phyloP scores from a whole-genome alignment of 169 alveolate genomes.

The Eimeria nieschulzi region DNA sequence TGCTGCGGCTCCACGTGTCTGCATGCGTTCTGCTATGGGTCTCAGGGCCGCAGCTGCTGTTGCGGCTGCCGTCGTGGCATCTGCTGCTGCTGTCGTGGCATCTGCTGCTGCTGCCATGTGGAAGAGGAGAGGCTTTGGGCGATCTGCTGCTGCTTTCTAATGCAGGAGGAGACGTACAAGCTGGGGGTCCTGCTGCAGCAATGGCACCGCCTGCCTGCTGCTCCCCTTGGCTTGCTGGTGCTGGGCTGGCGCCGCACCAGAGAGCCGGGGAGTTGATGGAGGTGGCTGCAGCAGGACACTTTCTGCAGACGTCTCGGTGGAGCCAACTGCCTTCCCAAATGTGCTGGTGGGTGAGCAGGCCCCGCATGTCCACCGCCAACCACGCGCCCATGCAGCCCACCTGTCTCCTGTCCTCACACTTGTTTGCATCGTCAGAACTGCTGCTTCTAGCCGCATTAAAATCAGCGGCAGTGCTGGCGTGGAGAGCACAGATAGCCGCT shows the following conservation, averaged over 20 bases:
- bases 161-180: too few species aligned
- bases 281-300: not conserved
- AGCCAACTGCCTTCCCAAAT: conserved; percentile 52
- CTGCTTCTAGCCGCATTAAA: not conserved
- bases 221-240: not conserved
- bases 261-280: not conserved
- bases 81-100: not conserved
- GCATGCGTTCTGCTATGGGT: not conserved
- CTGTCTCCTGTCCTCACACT: too few species aligned
- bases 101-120: not conserved
- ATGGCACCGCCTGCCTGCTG: not conserved
- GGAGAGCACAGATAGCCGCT: not conserved
- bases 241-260: not conserved
- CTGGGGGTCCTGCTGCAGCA: not conserved
- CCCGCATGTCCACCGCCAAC: conserved; percentile 34
- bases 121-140: too few species aligned
- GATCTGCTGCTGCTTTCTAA: too few species aligned
- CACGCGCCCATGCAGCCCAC: not conserved
- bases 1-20: not conserved
- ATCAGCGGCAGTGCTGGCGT: not conserved
- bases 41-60: too few species aligned
- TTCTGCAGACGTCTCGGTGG: not conserved
- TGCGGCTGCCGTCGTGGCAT: not conserved
- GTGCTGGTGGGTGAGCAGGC: not conserved
- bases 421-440: not conserved